phyloP scores from a whole-genome alignment of 2,329 filamentous ascomycete genomes.

The Trichoderma asperellum region DNA sequence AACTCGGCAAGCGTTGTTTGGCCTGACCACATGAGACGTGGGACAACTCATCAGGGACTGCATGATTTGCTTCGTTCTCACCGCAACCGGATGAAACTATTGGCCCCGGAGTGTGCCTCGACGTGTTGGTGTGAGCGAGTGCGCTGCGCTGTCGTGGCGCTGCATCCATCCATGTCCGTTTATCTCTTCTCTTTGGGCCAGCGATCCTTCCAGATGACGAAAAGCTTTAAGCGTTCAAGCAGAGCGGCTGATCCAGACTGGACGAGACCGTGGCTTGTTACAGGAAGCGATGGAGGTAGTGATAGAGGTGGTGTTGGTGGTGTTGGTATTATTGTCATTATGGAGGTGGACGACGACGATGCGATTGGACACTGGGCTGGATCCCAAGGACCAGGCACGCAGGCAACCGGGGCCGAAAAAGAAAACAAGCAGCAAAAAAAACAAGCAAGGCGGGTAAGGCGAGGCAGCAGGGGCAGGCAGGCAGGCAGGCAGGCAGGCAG shows the following conservation, averaged over 20 bases:
- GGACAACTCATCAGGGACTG: conserved; percentile 25
- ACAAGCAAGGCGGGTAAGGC: conserved; percentile 6
- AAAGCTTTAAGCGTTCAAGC: conserved; percentile 17
- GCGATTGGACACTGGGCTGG: conserved; percentile 2
- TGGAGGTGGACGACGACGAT: conserved; percentile 8
- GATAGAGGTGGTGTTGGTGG: conserved; percentile 6
- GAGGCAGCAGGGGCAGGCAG: not conserved
- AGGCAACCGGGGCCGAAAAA: conserved; percentile 2
- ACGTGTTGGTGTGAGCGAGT: conserved; percentile 12
- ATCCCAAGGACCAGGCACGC: conserved; percentile 4
- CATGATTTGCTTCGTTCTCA: conserved; percentile 21
- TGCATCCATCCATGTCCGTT: conserved; percentile 25
- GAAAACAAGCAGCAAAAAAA: conserved; percentile 1
- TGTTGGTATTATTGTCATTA: conserved; percentile 14
- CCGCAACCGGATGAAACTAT: conserved; percentile 22
- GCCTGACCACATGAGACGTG: conserved; percentile 19
- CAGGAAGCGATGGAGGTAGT: not conserved
- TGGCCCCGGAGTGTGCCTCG: conserved; percentile 11
- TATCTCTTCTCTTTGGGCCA: not conserved
- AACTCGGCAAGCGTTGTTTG: conserved; percentile 23
- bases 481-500: not conserved
- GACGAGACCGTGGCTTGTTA: not conserved
- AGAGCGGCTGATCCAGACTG: conserved; percentile 3
- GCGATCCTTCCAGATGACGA: conserved; percentile 17
- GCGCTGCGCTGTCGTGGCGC: conserved; percentile 23